A percentile compares a stretch with the other conserved stretches of the same genome.
These are phyloP conservation scores for Candolleomyces efflorescens DNA, from an alignment of 768 basidiomycete genomes.

Conservation along the genomic window DNA sequence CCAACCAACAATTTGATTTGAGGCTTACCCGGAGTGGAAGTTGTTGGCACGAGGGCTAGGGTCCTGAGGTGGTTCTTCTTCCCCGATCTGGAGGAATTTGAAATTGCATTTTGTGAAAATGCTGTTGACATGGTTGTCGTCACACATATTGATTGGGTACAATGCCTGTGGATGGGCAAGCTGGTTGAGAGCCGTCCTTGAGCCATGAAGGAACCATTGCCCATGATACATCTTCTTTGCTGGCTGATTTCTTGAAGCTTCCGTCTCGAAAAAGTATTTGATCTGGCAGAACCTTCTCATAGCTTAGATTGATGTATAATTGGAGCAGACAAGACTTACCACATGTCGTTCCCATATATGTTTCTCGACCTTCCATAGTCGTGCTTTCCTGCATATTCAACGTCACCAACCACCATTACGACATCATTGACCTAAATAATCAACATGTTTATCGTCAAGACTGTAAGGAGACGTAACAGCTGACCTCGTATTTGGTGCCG, in stretches of 20 bases:
- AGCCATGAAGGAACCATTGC: conserved; percentile 68
- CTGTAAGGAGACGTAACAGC: conserved; percentile 10
- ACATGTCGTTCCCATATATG: conserved; percentile 50
- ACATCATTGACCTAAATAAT: conserved; percentile 52
- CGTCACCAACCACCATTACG: conserved; percentile 59
- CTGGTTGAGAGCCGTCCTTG: conserved; percentile 63
- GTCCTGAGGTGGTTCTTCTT: conserved; percentile 46
- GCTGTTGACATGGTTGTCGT: conserved; percentile 46
- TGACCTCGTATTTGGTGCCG: conserved; percentile 51
- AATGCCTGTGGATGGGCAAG: conserved; percentile 59
- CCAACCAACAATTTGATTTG: neutral
- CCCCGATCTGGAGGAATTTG: conserved; percentile 32
- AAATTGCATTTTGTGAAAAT: conserved; percentile 60
- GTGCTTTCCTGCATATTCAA: conserved; percentile 38
- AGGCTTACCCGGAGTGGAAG: conserved; percentile 55
- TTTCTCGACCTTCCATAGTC: conserved; percentile 51
- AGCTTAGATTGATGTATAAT: neutral
- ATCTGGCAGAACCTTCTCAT: conserved; percentile 67
- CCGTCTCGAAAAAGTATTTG: conserved; percentile 47
- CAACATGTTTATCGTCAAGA: neutral
- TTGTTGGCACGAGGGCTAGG: conserved; percentile 33
- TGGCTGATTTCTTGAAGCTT: conserved; percentile 17
- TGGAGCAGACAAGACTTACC: conserved; percentile 38
- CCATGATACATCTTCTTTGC: conserved; percentile 50
- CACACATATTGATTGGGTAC: conserved; percentile 53